Evolutionary conservation across 495 filamentous ascomycete genomes (phyloP), one percentile per base, ranked within the genome.

Genomic region (Tirmania nivea): DNA sequence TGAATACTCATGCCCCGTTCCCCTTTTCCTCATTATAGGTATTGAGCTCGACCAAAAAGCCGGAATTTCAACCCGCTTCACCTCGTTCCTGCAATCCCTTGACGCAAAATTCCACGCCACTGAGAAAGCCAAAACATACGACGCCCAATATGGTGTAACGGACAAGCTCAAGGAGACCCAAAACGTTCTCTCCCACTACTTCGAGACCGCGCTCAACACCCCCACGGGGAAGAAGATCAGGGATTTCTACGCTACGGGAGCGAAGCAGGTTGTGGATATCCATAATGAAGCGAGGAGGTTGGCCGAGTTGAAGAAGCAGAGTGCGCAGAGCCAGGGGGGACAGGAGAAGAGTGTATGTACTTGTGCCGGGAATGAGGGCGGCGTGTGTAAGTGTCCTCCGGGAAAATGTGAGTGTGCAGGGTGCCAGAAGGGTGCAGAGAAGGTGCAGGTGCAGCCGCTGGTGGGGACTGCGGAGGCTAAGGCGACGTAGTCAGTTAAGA

Each of bases 1-100:
- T 31, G 7, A 31, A 7, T 31, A 31, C 25, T 31, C 25, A 31
- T n/a, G n/a, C n/a, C n/a, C n/a, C 25, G 7, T 3, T 5, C 3
- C 1, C 25, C 25, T 31, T 31, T 7, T 31, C 25, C 25, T 31
- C 14, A 6, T 45, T 45, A 19, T 19, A 45, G 39, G 39, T 54
- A 87, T 97, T 62, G 75, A 79, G 6, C 75, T 96, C 36, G 90
- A 97, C 69, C 73, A 85, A 61, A 86, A 90, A 71, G 88, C 96
- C 67, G 84, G 84, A 58, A 77, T 95, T 59, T 80, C 81, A 14
- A 69, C 65, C 61, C 75, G 76, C 48, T 97, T 97, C 73, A 78
- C 82, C 37, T 68, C 62, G 39, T 79, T 83, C 2, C 74, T 96
- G 31, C 63, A 68, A 58, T 75, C 77, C 61, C 81, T 97, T 62